phyloP scores from a whole-genome alignment of 768 basidiomycete species.

The Mycena belliarum region DNA sequence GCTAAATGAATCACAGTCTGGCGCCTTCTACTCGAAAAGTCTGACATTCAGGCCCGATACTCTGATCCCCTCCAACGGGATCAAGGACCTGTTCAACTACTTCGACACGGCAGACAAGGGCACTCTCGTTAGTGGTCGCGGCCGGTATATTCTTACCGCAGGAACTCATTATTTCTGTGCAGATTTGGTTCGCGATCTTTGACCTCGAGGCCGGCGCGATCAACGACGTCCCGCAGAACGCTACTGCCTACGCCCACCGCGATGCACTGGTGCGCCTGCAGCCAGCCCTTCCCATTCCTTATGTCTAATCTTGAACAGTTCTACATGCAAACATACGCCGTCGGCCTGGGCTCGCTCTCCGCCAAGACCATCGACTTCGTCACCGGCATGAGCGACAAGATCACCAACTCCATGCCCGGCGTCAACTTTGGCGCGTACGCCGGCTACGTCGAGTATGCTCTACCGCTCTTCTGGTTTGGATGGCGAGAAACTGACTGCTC shows the following conservation, averaged over 20 bases:
- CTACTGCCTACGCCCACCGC: slow-evolving; percentile 22
- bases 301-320: not conserved
- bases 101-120: slow-evolving; percentile 20
- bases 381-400: slow-evolving; percentile 7
- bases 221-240: slow-evolving; percentile 18
- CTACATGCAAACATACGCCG: slow-evolving; percentile 20
- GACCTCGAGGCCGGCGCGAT: slow-evolving; percentile 22
- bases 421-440: slow-evolving; percentile 19
- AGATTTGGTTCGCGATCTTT: slow-evolving; percentile 24
- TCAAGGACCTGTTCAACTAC: slow-evolving; percentile 15
- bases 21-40: slow-evolving; percentile 21
- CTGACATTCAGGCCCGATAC: slow-evolving; percentile 17
- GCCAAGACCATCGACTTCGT: slow-evolving; percentile 10
- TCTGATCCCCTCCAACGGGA: slow-evolving; percentile 12
- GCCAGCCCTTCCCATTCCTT: too few species aligned
- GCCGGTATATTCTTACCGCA: not conserved
- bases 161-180: too few species aligned
- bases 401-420: slow-evolving; percentile 19
- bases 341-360: slow-evolving; percentile 8
- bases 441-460: slow-evolving; percentile 16
- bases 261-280: slow-evolving; percentile 7
- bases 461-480: too few species aligned
- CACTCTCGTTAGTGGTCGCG: slow-evolving; percentile 3
- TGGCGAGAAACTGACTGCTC: too few species aligned
- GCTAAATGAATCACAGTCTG: not conserved